These are phyloP conservation scores for Lactarius indigo DNA, from an alignment of 768 basidiomycete genomes.

Conservation along the genomic window DNA sequence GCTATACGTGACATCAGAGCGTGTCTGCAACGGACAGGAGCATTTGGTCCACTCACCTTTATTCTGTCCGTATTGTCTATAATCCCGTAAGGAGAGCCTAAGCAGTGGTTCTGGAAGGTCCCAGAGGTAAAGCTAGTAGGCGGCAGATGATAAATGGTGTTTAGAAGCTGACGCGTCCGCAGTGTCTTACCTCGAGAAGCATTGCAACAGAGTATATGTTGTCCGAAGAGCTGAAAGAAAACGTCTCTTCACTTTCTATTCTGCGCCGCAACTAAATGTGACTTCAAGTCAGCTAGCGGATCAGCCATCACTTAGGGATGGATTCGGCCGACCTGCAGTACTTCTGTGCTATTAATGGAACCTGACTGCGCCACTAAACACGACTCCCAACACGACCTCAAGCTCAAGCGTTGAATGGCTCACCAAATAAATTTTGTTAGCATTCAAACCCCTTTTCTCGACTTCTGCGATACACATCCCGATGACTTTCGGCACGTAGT, in stretches of 20 bases:
- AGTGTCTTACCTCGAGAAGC: slow-evolving; percentile 65
- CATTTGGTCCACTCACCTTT: slow-evolving; percentile 44
- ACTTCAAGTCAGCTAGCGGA: slow-evolving; percentile 8
- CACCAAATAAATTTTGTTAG: slow-evolving; percentile 79
- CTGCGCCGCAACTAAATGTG: slow-evolving; percentile 68
- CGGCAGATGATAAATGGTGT: not conserved
- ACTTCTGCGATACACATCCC: slow-evolving; percentile 78
- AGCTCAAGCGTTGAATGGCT: slow-evolving; percentile 24
- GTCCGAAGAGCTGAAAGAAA: slow-evolving; percentile 68
- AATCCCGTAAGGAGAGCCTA: slow-evolving; percentile 72
- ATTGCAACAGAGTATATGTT: slow-evolving; percentile 83
- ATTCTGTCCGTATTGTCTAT: slow-evolving; percentile 75
- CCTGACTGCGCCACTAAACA: slow-evolving; percentile 35
- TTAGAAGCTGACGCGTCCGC: not conserved
- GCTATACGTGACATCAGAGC: slow-evolving; percentile 38
- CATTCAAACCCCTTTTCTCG: slow-evolving; percentile 71
- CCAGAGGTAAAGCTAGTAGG: slow-evolving; percentile 67
- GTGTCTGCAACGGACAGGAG: not conserved
- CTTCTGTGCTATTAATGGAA: slow-evolving; percentile 80
- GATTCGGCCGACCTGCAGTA: slow-evolving; percentile 62
- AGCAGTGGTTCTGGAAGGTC: slow-evolving; percentile 92
- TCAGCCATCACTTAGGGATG: not conserved
- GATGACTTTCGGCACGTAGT: slow-evolving; percentile 75
- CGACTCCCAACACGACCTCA: not conserved
- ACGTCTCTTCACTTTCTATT: slow-evolving; percentile 78